Base-by-base conservation (phyloP, 2,329 filamentous ascomycete genomes). In the Verticillium longisporum region DNA sequence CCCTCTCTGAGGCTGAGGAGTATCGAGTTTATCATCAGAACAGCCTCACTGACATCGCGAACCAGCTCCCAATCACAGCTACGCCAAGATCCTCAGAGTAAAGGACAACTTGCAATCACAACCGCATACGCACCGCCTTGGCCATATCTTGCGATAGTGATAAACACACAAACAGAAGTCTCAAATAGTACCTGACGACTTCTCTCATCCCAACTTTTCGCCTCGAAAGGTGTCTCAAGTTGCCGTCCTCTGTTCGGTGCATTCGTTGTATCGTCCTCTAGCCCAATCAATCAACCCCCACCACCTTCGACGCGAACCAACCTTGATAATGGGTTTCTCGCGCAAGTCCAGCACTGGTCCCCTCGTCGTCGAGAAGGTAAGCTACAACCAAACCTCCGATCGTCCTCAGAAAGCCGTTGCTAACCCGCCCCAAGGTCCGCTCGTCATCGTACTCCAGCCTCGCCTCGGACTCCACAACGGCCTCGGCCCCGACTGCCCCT, bases 391-490 rank as follows among this genome's bases (percentile, higher is more conserved):
- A 18, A 15, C 5, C 18, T 9, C 55, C 18, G 13, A 11, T 32
- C 36, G 14, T 4, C 13, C 53, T 21, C 10, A 18, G 6, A 14
- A 61, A 65, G 3, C 4, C 26, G 26, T 31, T 38, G 53, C 61
- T 14, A 62, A 59, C 57, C 60, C 41, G 54, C 55, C 61, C 53
- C n/a, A 21, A 60, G 15, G 56, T 59, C 21, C 53, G 61, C 61
- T 61, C 70, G 37, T 63, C 66, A 58, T 72, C 72, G 41, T 72
- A 68, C 59, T 70, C 71, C 13, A 71, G 69, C 65, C 66, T 71
- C 41, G 72, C 70, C 14, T 60, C 64, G 38, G 57, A 65, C 38
- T 65, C 66, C 21, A 67, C 69, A 18, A 56, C 64, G 3, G 61
- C 66, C 7, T 66, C 68, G 32, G 65, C 32, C 26, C 50, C 57